Base-by-base conservation (phyloP, 768 basidiomycete genomes). In the Tricholomella constricta region DNA sequence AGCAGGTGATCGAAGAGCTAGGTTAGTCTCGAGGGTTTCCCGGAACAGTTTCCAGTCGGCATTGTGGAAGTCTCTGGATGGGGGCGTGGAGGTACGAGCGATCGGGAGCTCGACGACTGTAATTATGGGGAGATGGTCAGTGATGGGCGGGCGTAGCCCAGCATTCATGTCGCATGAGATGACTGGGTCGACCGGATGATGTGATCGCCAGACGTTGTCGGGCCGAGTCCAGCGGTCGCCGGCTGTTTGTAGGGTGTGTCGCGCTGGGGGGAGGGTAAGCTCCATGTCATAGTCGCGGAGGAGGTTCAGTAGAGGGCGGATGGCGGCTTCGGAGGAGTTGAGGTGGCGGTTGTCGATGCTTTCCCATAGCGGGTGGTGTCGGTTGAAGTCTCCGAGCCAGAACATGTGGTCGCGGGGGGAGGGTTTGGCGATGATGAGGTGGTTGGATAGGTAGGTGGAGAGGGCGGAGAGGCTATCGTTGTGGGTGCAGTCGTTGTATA, bases 111-210 rank as follows among this genome's bases (percentile, higher is more conserved):
- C 61, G 0, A 75, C 4, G 1, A 31, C 38, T 0, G 62, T 68
- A 6, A 64, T 19, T 1, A 75, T 64, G 0, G 70, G 72, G 11
- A 70, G 56, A 38, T 76, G 73, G 61, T 76, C 72, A 0, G 72
- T 64, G 0, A 55, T 52, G 0, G 58, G 48, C 1, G 64, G 65
- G 0, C 50, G 50, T 0, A 40, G 31, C 1, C 7, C n/a, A 2
- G 38, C 14, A 4, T 9, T 20, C 0, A 19, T 11, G 14, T 44
- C 27, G n/a, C 54, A 35, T 20, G 7, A 26, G 14, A 22, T n/a
- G n/a, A 55, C 37, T 17, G 32, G 46, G 14, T 52, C 22, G 1
- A 8, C 22, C 10, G 3, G 17, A 3, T 17, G 12, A 12, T 26
- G 19, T 1, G 22, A 3, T 29, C 3, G 4, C 48, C 43, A 55